Evolutionary conservation across 2,329 filamentous ascomycete species (phyloP), one percentile per base, ranked within the genome.

Genomic region (Pseudopyricularia javanii): DNA sequence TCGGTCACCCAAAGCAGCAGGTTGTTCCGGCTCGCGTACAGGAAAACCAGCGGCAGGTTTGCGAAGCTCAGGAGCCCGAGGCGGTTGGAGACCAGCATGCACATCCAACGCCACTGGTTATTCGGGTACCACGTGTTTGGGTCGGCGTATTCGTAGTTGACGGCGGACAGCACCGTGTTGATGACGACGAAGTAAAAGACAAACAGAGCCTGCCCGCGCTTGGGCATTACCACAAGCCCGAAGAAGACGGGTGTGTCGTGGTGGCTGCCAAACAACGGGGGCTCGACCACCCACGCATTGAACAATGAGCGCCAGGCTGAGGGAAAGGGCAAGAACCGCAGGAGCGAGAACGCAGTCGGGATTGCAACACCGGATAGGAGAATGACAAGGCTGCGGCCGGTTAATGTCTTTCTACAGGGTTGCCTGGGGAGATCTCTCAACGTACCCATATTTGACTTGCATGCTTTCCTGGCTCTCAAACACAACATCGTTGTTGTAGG

Each of bases 11-110:
- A 62, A 3, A 69, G 58, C 1, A 70, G 61, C 0, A 65, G 12
- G 49, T 67, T 70, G 54, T 70, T 70, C 14, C 67, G 59, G 2
- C 62, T 59, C 1, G 66, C 57, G 49, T 67, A 70, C 0, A 70
- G 56, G 32, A 68, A 61, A 2, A 66, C 54, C 0, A 62, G 60
- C 1, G 64, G 62, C 5, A 63, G 55, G 47, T 69, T 64, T 12
- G 60, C 64, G 55, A 69, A 63, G 20, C 63, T 63, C 53, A 70
- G 57, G 12, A 35, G 32, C 49, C 56, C 56, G n/a, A 47, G 50
- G 28, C 54, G 51, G 43, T 54, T n/a, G n/a, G n/a, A 37, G 22
- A 32, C 15, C 5, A 57, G n/a, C n/a, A n/a, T n/a, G n/a, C n/a
- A n/a, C n/a, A n/a, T n/a, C 24, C 12, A 49, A 49, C 9, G 50